Percentiles rank a stretch among this genome's conserved stretches.
Conservation (phyloP, 2,329 filamentous ascomycete species). For the Camillea tinctor region DNA sequence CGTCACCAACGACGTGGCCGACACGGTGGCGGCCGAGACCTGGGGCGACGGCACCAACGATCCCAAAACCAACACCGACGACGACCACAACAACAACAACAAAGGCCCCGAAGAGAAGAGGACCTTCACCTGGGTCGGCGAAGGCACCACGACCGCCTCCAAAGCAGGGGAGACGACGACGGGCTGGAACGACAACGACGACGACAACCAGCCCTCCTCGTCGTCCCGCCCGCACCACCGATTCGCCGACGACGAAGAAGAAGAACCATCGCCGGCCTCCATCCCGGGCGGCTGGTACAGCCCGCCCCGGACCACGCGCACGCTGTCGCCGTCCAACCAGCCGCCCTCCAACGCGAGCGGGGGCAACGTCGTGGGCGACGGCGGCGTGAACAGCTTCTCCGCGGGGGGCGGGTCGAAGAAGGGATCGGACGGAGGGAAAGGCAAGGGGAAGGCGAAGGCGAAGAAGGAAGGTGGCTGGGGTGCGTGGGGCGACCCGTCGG, state of each 20-base stretch:
- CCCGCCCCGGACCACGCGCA: conserved; percentile 1
- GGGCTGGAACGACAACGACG: not conserved
- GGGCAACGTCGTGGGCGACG: conserved; percentile 8
- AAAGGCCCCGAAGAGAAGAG: not conserved
- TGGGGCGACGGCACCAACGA: conserved; percentile 7
- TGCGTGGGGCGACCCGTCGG: conserved; percentile 16
- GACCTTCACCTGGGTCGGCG: not conserved
- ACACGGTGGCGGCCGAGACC: not conserved
- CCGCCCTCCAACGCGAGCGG: conserved; percentile 3
- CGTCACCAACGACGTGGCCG: not conserved
- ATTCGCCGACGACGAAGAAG: not conserved
- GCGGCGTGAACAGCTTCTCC: not conserved
- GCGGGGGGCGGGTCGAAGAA: conserved; percentile 1
- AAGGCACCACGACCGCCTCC: not conserved
- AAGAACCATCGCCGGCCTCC: not conserved
- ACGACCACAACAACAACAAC: conserved; percentile 7
- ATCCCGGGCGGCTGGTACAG: conserved; percentile 12
- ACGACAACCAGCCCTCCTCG: not conserved
- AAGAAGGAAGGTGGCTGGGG: not conserved
- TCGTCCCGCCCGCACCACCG: not conserved
- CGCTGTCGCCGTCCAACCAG: not conserved
- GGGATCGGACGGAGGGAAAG: conserved; percentile 3
- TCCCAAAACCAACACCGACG: too few species aligned
- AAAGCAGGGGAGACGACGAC: too few species aligned
- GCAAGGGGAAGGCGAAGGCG: conserved; percentile 11